A percentile compares a stretch with the other conserved stretches of the same genome.
These are phyloP conservation scores for Penicillium fimorum DNA, from an alignment of 495 filamentous ascomycete species.

Conservation along the genomic window DNA sequence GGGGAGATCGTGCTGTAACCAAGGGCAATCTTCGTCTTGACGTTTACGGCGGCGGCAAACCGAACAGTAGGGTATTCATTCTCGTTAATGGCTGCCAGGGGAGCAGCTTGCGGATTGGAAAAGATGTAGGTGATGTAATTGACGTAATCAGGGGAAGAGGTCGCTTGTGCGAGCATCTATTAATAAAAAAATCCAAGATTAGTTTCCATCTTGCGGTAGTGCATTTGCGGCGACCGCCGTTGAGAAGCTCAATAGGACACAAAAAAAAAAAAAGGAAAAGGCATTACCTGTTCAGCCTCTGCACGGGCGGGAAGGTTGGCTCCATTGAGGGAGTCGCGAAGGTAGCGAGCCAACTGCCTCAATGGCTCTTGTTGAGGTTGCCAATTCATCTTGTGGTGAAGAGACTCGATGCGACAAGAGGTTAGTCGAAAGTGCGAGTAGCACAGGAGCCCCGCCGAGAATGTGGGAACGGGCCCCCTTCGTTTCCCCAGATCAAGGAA, in stretches of 20 bases:
- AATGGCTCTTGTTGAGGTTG: conserved; percentile 85
- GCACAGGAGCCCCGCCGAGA: conserved; percentile 34
- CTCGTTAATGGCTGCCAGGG: conserved; percentile 53
- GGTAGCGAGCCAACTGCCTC: conserved; percentile 81
- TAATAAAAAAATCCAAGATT: background rate
- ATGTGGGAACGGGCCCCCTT: conserved; percentile 30
- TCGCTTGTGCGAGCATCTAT: conserved; percentile 93
- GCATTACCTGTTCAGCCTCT: conserved; percentile 60
- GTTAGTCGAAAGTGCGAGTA: conserved; percentile 29
- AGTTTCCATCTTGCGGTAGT: conserved; percentile 1
- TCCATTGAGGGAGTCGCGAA: conserved; percentile 90
- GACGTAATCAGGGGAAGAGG: conserved; percentile 86
- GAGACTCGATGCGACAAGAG: conserved; percentile 20
- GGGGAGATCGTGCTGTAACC: conserved; percentile 70
- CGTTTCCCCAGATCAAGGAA: conserved; percentile 23
- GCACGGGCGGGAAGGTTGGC: conserved; percentile 70
- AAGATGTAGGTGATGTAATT: conserved; percentile 95
- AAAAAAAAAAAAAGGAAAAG: conserved; percentile 17
- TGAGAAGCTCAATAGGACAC: conserved; percentile 12
- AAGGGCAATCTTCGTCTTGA: conserved; percentile 86
- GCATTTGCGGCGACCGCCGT: background rate
- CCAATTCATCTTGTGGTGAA: conserved; percentile 70
- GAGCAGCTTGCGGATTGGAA: conserved; percentile 62
- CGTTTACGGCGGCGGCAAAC: conserved; percentile 83
- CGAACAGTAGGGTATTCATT: conserved; percentile 71